Evolutionary conservation across 441 rosid species (phyloP).

Genomic region (Pelargonium citronellum): DNA sequence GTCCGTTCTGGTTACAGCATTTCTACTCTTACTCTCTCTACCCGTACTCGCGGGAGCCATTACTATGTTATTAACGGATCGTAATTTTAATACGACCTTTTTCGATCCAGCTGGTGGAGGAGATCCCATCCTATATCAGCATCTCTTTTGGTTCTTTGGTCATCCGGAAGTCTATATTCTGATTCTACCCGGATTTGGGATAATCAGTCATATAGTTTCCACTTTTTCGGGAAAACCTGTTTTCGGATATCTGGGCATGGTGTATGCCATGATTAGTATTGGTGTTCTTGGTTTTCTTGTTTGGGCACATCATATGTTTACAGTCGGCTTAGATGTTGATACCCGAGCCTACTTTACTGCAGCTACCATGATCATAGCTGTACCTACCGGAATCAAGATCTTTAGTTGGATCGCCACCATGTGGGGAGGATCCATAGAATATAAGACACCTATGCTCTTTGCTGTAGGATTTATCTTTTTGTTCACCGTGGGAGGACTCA

Average conservation of each 20-base stretch:
- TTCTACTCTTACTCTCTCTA: background rate
- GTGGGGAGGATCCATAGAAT: constrained; percentile 2
- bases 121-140: constrained; percentile 14
- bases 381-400: background rate
- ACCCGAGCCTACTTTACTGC: background rate
- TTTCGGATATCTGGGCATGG: constrained; percentile 15
- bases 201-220: constrained; percentile 7
- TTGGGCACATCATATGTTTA: background rate
- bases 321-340: background rate
- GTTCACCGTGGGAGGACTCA: background rate
- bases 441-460: background rate
- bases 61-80: background rate
- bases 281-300: background rate
- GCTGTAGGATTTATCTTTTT: background rate
- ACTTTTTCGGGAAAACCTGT: background rate
- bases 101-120: background rate
- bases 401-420: constrained; percentile 4
- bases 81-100: constrained; percentile 7
- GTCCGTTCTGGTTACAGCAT: constrained; percentile 11
- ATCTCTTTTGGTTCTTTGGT: constrained; percentile 14
- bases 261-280: constrained; percentile 9
- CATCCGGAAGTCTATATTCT: constrained; percentile 2
- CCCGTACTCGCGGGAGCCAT: constrained; percentile 12
- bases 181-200: background rate
- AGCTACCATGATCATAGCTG: constrained; percentile 4